Conservation (phyloP, 2,329 filamentous ascomycete species). For the Venturia pyrina region DNA sequence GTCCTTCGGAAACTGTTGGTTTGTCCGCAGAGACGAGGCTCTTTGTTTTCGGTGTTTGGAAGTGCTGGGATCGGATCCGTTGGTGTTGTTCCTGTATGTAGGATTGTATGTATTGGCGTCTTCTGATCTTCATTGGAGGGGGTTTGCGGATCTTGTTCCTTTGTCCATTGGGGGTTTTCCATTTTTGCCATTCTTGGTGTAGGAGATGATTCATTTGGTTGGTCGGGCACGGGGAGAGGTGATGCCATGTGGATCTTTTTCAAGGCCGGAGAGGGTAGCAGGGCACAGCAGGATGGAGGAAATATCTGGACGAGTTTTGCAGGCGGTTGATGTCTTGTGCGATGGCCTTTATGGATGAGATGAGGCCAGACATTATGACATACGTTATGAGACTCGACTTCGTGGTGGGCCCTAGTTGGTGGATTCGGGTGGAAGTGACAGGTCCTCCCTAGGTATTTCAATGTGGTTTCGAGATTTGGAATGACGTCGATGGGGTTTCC, state of each 20-base stretch:
- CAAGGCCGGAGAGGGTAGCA: too few relatives aligned
- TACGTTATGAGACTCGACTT: background rate
- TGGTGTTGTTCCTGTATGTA: background rate
- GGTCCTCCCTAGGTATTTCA: background rate
- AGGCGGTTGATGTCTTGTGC: background rate
- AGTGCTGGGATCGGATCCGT: background rate
- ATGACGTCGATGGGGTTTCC: background rate
- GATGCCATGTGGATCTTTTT: background rate
- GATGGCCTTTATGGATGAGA: background rate
- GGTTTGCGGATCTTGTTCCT: background rate
- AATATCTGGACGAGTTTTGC: background rate
- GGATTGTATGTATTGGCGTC: background rate
- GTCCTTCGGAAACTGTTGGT: background rate
- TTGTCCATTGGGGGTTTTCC: background rate
- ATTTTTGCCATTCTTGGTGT: background rate
- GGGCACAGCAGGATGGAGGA: too few relatives aligned
- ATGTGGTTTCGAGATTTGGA: background rate
- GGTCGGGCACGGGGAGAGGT: background rate
- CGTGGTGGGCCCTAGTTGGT: background rate
- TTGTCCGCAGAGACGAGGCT: background rate
- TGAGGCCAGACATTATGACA: background rate
- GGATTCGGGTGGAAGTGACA: background rate
- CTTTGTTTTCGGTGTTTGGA: background rate
- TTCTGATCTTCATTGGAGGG: background rate
- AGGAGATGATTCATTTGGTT: background rate